Conservation (phyloP, 768 basidiomycete genomes). For the Leccinum aurantiacum region DNA sequence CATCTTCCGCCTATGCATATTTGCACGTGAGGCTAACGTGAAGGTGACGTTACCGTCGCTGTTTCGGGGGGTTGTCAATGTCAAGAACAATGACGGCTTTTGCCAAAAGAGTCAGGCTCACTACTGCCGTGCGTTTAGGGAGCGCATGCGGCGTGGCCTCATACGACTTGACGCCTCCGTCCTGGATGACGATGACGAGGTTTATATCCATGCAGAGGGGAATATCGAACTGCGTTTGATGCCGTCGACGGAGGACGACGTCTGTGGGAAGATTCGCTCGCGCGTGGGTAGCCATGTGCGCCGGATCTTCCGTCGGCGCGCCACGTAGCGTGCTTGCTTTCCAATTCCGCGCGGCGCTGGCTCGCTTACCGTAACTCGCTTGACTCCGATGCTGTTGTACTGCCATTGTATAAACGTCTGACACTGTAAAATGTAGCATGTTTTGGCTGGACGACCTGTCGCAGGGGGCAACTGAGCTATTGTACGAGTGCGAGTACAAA, state of each 20-base stretch:
- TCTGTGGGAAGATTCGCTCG: slow-evolving; percentile 14
- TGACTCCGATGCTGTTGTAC: not conserved
- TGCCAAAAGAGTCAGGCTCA: slow-evolving; percentile 12
- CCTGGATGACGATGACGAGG: slow-evolving; percentile 30
- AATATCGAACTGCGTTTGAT: slow-evolving; percentile 23
- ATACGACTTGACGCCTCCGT: slow-evolving; percentile 22
- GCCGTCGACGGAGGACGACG: slow-evolving; percentile 8
- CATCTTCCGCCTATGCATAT: slow-evolving; percentile 31
- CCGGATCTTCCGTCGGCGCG: slow-evolving; percentile 23
- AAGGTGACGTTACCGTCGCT: slow-evolving; percentile 28
- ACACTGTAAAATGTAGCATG: not conserved
- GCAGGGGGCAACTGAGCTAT: slow-evolving; percentile 14
- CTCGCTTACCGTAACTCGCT: slow-evolving; percentile 11
- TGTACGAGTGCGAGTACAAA: not conserved
- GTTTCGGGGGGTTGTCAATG: slow-evolving; percentile 30
- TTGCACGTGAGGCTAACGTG: slow-evolving; percentile 30
- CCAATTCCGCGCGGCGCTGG: slow-evolving; percentile 13
- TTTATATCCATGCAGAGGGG: slow-evolving; percentile 31
- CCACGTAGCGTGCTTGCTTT: not conserved
- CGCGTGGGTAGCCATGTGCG: slow-evolving; percentile 32
- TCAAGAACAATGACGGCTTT: slow-evolving; percentile 18
- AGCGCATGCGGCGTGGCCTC: slow-evolving; percentile 22
- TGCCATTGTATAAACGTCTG: not conserved
- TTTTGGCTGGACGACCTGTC: not conserved
- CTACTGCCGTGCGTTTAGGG: slow-evolving; percentile 27